These are phyloP conservation scores for Crataegus laevigata DNA, from an alignment of 306 rosid species.

Conservation along the genomic window DNA sequence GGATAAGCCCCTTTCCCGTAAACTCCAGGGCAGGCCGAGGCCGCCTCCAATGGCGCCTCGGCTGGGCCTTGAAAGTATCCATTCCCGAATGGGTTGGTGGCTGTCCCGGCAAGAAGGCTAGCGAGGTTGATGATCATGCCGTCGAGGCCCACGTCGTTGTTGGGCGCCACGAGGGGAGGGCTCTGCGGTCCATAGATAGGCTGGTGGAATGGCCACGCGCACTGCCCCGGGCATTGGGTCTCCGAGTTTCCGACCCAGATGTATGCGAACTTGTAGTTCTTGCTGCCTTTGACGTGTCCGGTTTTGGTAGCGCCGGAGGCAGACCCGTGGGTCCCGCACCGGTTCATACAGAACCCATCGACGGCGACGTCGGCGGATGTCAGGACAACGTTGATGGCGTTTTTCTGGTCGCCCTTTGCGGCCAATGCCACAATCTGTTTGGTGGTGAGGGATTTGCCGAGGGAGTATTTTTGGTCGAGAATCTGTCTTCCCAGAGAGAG, in stretches of 20 bases:
- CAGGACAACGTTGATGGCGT: conserved; percentile 64
- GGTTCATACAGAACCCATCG: conserved; percentile 52
- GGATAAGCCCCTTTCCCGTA: conserved; percentile 67
- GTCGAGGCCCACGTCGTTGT: conserved; percentile 64
- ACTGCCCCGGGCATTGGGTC: conserved; percentile 65
- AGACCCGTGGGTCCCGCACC: conserved; percentile 77
- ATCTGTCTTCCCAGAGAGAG: conserved; percentile 42
- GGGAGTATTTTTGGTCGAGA: conserved; percentile 42
- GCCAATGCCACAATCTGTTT: conserved; percentile 46
- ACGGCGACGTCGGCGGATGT: conserved; percentile 68
- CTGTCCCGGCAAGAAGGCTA: conserved; percentile 63
- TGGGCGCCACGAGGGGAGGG: conserved; percentile 48
- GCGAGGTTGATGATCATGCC: conserved; percentile 64
- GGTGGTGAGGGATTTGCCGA: conserved; percentile 58
- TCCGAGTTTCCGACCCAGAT: conserved; percentile 78
- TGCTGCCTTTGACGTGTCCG: conserved; percentile 23
- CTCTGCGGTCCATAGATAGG: conserved; percentile 59
- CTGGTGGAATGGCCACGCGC: conserved; percentile 74
- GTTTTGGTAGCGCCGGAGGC: conserved; percentile 1
- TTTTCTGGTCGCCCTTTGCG: conserved; percentile 44
- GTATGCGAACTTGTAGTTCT: conserved; percentile 51
- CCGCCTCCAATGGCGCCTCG: conserved; percentile 57
- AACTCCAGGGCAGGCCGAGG: conserved; percentile 60
- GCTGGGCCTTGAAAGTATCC: conserved; percentile 63
- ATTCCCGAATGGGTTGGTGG: conserved; percentile 67